Base-by-base conservation (phyloP, 495 filamentous ascomycete genomes). In the Glarea lozoyensis region DNA sequence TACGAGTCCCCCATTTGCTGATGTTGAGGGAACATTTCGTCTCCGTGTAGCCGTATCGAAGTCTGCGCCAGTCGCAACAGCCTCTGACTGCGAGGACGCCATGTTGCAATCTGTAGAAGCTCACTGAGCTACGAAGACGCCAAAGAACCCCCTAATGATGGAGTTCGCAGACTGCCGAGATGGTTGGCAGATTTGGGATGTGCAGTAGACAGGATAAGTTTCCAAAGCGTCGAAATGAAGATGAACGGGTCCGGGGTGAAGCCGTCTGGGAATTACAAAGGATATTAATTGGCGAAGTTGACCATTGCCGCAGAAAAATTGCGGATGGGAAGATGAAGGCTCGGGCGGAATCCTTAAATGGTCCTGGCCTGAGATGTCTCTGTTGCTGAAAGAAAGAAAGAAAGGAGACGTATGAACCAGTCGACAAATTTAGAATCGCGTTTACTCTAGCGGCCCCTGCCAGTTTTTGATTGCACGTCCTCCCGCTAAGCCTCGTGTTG, bases 51-150 rank as follows among this genome's bases (percentile, higher is more conserved):
- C 81, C 42, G 46, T 69, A 51, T 78, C 73, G 20, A 65, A 59
- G 25, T 83, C 75, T 44, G 76, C 69, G 56, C 85, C 88, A 29
- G 86, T 84, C 46, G 75, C 78, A 53, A 75, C 57, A 50, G 59
- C 61, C 49, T 65, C 69, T 59, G 66, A 68, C 37, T 69, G 60
- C 38, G 61, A 42, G 55, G 35, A 16, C 45, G 70, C 68, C 72
- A 78, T 79, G 12, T 42, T 51, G 22, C 21, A 18, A 16, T 3
- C 12, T 13, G 18, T 22, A 9, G 17, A 30, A 13, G 13, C 16
- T 17, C 20, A n/a, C 6, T n/a, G 7, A 16, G 16, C 21, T 6
- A 40, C 29, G 42, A 17, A 42, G 23, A n/a, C 15, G 13, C 12
- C 21, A n/a, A n/a, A n/a, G n/a, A n/a, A n/a, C n/a, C n/a, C n/a